Conservation (phyloP, 306 rosid genomes). For the Cucurbita argyrosperma region DNA sequence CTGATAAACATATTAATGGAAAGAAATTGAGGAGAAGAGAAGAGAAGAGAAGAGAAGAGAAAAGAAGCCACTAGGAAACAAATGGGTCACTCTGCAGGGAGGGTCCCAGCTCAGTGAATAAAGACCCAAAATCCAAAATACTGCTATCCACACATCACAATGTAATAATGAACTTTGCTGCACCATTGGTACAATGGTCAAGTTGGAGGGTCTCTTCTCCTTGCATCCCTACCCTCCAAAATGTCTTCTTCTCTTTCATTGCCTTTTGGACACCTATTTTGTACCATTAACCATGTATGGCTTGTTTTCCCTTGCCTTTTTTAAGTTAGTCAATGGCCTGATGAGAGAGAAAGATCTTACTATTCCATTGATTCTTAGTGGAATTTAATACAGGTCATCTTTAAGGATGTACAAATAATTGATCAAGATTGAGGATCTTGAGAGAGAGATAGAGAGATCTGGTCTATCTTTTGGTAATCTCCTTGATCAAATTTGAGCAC, state of each 20-base stretch:
- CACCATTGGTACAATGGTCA: background rate
- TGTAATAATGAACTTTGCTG: background rate
- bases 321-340: background rate
- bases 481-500: background rate
- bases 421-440: slow-evolving; percentile 7
- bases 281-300: background rate
- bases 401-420: slow-evolving; percentile 5
- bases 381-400: background rate
- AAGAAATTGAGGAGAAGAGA: background rate
- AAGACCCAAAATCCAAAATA: background rate
- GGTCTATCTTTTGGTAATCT: background rate
- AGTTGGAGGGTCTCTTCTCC: background rate
- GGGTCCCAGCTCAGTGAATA: slow-evolving; percentile 5
- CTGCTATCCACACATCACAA: slow-evolving; percentile 5
- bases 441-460: background rate
- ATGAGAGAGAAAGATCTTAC: background rate
- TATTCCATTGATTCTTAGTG: background rate
- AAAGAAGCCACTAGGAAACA: background rate
- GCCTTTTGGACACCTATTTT: background rate
- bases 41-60: too few relatives aligned
- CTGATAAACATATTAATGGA: background rate
- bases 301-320: slow-evolving; percentile 1
- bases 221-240: slow-evolving; percentile 6
- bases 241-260: background rate
- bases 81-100: background rate